Base-by-base conservation (phyloP, 495 filamentous ascomycete species). In the Xylaria sp. region DNA sequence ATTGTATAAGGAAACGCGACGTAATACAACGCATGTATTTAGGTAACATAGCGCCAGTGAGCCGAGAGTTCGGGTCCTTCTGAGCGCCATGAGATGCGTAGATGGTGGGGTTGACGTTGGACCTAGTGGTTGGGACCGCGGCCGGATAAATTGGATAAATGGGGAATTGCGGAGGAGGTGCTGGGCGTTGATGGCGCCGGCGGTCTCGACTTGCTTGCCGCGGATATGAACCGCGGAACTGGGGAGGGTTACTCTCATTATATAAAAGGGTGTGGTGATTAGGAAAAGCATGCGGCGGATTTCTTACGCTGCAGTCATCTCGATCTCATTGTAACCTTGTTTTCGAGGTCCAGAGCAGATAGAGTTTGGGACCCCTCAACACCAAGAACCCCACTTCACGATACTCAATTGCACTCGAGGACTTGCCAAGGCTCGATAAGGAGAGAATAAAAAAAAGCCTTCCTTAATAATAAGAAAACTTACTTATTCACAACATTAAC, bases 81-180 rank as follows among this genome's bases (percentile, higher is more conserved):
- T 24, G 37, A 31, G 8, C 8, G 3, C 11, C 31, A 35, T 50
- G 43, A 9, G 4, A 14, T 5, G 41, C 29, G 33, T 12, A 11
- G 5, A 31, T 21, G 52, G 37, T 46, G 55, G 67, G 55, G 43
- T 68, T 8, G 41, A 58, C 0, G 59, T 17, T 26, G 24, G 35
- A 24, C 17, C 7, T 9, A 12, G 33, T 14, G 17, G 33, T 35
- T 37, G 11, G 33, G 57, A 59, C 57, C 31, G n/a, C 67, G 67
- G 57, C 68, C 82, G 82, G 82, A 76, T 84, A 84, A 84, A 84
- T 84, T 77, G 78, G 82, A 79, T 84, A 84, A 84, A 84, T 82
- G 67, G 73, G 33, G 37, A 33, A 71, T 61, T 53, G 53, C 50
- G 53, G 74, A 74, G 74, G 69, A 53, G 29, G 12, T 41, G 19